Conservation (phyloP, 2,329 filamentous ascomycete species). For the Aspergillus tanneri region DNA sequence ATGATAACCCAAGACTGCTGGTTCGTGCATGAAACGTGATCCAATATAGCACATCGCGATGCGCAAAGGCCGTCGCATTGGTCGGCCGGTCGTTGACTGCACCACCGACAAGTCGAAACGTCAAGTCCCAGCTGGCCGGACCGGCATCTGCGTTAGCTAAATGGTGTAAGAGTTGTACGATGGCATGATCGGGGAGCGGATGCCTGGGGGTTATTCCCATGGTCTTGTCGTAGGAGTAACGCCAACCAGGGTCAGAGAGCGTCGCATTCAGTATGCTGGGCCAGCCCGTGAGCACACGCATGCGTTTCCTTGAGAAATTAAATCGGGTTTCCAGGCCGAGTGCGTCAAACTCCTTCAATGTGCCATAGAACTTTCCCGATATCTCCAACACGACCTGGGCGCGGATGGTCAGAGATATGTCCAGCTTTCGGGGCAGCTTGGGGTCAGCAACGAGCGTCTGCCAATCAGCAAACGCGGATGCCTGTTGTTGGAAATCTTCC, state of each 20-base stretch:
- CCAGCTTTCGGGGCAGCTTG: constrained; percentile 58
- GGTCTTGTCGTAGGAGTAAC: constrained; percentile 59
- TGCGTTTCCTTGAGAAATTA: constrained; percentile 17
- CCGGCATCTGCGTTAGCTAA: constrained; percentile 51
- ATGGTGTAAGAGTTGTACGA: constrained; percentile 57
- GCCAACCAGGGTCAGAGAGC: no score
- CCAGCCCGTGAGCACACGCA: no score
- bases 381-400: constrained; percentile 57
- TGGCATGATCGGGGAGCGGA: no score
- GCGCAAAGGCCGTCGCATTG: constrained; percentile 60
- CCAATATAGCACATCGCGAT: constrained; percentile 63
- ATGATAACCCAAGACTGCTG: no score
- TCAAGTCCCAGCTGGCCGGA: constrained; percentile 58
- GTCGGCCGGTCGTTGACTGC: constrained; percentile 56
- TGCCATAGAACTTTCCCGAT: constrained; percentile 63
- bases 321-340: constrained; percentile 29
- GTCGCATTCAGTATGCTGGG: no score
- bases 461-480: constrained; percentile 56
- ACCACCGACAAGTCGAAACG: constrained; percentile 63
- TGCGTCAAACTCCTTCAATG: constrained; percentile 55
- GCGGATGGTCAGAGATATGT: constrained; percentile 56
- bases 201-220: no score
- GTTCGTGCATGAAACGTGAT: constrained; percentile 60
- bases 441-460: constrained; percentile 57
- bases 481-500: constrained; percentile 50